Percentiles rank a stretch among this genome's conserved stretches.
Evolutionary conservation across 441 rosid species (phyloP).

Genomic region (Rhodomyrtus psidioides): DNA sequence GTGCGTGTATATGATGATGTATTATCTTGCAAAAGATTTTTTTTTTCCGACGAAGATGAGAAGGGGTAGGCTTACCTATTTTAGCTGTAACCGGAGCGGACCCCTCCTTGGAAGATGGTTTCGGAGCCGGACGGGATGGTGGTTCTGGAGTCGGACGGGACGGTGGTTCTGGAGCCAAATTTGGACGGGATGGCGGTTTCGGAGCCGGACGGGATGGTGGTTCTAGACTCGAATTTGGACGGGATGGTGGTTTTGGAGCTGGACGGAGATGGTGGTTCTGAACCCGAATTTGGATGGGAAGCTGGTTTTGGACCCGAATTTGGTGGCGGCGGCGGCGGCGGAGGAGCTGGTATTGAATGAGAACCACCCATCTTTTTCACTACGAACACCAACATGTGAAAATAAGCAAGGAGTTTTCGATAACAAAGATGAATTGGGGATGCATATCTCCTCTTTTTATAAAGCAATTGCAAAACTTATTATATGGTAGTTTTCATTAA

Average conservation of each 20-base stretch:
- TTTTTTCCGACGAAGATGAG: background rate
- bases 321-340: background rate
- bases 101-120: background rate
- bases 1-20: too few relatives aligned
- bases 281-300: background rate
- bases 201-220: background rate
- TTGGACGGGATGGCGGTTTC: background rate
- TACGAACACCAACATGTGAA: background rate
- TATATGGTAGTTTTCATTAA: too few relatives aligned
- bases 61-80: background rate
- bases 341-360: background rate
- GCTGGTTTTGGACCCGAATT: background rate
- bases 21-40: too few relatives aligned
- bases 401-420: background rate
- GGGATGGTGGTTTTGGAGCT: too few relatives aligned
- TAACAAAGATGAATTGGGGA: too few relatives aligned
- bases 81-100: background rate
- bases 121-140: background rate
- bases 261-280: too few relatives aligned
- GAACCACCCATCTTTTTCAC: background rate
- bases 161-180: too few relatives aligned
- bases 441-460: too few relatives aligned
- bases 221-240: too few relatives aligned
- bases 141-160: background rate
- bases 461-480: too few relatives aligned